A percentile compares a stretch with the other conserved stretches of the same genome.
Conservation (phyloP, 495 filamentous ascomycete species). For the Tuber borchii region DNA sequence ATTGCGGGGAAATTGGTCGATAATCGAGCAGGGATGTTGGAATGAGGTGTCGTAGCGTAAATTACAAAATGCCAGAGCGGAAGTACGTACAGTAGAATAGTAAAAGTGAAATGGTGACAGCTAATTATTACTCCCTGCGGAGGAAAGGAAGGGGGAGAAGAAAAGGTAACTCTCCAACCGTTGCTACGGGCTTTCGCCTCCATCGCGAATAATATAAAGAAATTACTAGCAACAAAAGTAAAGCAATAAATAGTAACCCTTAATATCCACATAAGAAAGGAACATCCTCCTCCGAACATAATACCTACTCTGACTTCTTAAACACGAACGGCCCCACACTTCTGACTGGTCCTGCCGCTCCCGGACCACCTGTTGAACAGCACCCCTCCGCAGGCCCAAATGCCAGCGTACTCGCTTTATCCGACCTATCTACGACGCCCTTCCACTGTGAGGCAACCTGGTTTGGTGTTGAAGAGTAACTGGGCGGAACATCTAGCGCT, state of each 20-base stretch:
- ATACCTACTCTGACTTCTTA: background rate
- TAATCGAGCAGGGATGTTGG: background rate
- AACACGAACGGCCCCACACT: background rate
- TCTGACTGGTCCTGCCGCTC: background rate
- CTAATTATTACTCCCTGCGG: background rate
- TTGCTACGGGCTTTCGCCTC: background rate
- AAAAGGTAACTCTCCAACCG: background rate
- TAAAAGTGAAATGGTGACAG: background rate
- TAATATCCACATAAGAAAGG: constrained; percentile 4
- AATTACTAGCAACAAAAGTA: background rate
- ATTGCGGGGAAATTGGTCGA: background rate
- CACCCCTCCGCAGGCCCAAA: constrained; percentile 20
- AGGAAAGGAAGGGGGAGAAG: background rate
- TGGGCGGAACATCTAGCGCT: constrained; percentile 78
- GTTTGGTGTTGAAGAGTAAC: constrained; percentile 66
- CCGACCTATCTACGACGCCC: constrained; percentile 47
- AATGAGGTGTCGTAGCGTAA: background rate
- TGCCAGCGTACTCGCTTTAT: constrained; percentile 24
- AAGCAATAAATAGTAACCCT: background rate
- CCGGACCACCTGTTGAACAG: background rate
- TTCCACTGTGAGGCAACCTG: constrained; percentile 52
- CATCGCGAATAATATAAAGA: background rate
- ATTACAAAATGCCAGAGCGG: background rate
- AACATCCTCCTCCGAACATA: background rate
- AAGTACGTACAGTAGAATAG: background rate